Conservation (phyloP, 2,329 filamentous ascomycete species). For the Calonectria hongkongensis region DNA sequence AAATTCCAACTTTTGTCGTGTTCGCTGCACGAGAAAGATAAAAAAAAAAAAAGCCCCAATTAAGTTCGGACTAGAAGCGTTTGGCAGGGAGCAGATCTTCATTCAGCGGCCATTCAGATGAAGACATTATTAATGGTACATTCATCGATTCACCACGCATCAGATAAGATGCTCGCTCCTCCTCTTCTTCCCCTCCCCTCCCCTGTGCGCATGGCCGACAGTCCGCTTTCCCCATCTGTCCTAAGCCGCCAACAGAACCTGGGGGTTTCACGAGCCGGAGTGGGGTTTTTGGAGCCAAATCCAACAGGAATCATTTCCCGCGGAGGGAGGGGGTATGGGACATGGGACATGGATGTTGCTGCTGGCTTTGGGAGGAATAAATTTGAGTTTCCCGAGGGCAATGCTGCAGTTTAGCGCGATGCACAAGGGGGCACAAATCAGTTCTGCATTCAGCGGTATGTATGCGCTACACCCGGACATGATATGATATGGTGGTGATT, state of each 20-base stretch:
- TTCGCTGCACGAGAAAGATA: background rate
- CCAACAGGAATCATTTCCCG: conserved; percentile 20
- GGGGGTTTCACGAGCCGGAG: background rate
- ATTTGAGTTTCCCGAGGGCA: conserved; percentile 8
- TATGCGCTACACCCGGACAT: background rate
- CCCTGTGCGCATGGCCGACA: conserved; percentile 9
- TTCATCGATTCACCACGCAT: conserved; percentile 21
- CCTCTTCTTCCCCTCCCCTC: background rate
- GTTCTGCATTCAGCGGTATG: too few relatives aligned
- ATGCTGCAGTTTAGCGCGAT: conserved; percentile 11
- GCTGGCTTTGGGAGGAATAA: conserved; percentile 4
- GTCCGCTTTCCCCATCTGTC: conserved; percentile 26
- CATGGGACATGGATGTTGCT: conserved; percentile 5
- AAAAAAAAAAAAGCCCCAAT: background rate
- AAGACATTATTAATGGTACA: conserved; percentile 39
- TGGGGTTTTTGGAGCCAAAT: conserved; percentile 3
- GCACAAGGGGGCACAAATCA: background rate
- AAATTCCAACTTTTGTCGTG: background rate
- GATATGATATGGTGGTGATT: conserved; percentile 4
- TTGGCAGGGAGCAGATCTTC: conserved; percentile 22
- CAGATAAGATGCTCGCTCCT: conserved; percentile 37
- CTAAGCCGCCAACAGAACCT: conserved; percentile 9
- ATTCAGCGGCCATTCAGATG: conserved; percentile 16
- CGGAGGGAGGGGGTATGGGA: background rate
- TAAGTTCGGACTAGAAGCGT: conserved; percentile 23